These are phyloP conservation scores for Solanum clarkiae DNA, from an alignment of 257 asterid genomes.

Conservation along the genomic window DNA sequence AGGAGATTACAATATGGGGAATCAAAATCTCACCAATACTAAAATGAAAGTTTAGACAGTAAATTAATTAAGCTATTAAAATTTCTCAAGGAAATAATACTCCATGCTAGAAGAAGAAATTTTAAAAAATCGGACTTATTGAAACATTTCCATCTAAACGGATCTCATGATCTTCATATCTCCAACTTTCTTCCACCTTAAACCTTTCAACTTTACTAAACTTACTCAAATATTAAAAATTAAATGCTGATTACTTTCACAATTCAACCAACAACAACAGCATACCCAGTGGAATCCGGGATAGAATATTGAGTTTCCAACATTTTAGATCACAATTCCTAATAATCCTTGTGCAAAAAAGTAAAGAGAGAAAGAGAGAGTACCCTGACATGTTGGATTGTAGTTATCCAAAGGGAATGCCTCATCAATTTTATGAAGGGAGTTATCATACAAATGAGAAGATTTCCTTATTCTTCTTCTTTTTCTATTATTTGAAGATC, in stretches of 20 bases:
- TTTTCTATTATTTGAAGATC: constrained; percentile 27
- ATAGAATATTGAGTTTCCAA: too few species aligned
- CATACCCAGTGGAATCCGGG: too few species aligned
- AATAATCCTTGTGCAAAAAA: not conserved
- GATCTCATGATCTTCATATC: not conserved
- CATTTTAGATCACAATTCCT: not conserved
- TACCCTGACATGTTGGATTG: constrained; percentile 51
- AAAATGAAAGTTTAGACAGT: not conserved
- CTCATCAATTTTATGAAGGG: constrained; percentile 42
- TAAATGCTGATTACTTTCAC: not conserved
- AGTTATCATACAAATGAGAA: constrained; percentile 34
- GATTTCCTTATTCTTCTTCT: constrained; percentile 27
- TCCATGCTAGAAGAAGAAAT: too few species aligned
- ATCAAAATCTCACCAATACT: not conserved
- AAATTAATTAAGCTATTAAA: not conserved
- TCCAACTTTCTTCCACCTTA: not conserved
- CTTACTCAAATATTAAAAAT: not conserved
- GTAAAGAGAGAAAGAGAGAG: not conserved
- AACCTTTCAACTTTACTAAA: not conserved
- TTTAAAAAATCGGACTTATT: not conserved
- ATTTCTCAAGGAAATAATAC: too few species aligned
- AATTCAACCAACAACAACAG: not conserved
- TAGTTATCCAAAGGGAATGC: constrained; percentile 46
- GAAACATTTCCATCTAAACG: not conserved
- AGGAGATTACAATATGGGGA: not conserved